Evolutionary conservation across 129 eudicot species (phyloP).

Genomic region (Logfia minima): DNA sequence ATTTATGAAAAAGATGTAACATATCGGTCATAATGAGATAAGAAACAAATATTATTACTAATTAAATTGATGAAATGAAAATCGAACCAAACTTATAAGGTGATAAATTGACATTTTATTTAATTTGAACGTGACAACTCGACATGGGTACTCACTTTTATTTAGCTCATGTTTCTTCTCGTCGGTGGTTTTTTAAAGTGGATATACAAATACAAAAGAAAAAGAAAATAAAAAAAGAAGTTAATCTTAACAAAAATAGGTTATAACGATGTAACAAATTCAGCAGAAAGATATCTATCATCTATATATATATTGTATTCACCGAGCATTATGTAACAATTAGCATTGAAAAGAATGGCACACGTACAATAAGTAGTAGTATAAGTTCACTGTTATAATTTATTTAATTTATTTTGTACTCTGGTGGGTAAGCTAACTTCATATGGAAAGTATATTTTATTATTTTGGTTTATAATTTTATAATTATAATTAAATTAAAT

Average conservation of each 20-base stretch:
- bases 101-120: not conserved
- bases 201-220: not conserved
- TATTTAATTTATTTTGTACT: not conserved
- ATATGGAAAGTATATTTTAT: not conserved
- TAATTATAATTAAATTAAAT: no score
- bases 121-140: not conserved
- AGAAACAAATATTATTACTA: not conserved
- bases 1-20: not conserved
- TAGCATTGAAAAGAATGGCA: not conserved
- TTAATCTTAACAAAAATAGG: no score
- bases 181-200: not conserved
- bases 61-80: not conserved
- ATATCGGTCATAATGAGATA: not conserved
- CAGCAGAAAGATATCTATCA: no score
- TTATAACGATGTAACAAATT: no score
- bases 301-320: no score
- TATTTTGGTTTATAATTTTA: no score
- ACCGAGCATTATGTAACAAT: not conserved
- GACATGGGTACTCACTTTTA: not conserved
- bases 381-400: not conserved
- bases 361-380: not conserved
- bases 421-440: constrained; percentile 31
- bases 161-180: not conserved
- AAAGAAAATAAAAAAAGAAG: no score
- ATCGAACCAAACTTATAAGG: not conserved